These are phyloP conservation scores for Scutellaria baicalensis DNA, from an alignment of 257 asterid genomes.

Conservation along the genomic window DNA sequence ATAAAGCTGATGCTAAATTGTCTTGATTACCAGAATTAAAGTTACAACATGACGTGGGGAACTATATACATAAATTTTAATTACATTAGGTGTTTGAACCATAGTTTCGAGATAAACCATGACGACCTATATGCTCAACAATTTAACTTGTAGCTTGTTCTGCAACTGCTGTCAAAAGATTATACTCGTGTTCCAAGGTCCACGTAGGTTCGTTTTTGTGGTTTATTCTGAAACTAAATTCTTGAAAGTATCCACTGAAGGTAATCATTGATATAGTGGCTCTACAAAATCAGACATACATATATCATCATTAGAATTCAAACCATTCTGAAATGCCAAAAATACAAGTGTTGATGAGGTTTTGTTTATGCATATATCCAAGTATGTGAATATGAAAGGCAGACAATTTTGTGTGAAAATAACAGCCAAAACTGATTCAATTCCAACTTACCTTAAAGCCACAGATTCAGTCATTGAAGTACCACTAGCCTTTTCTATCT, in stretches of 20 bases:
- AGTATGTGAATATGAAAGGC: neutral
- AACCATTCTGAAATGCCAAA: neutral
- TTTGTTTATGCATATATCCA: neutral
- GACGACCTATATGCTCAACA: neutral
- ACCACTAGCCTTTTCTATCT: constrained; percentile 42
- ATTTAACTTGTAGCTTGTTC: constrained; percentile 17
- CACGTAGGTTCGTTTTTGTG: constrained; percentile 67
- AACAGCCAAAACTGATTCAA: neutral
- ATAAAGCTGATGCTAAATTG: too few species aligned
- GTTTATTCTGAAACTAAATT: constrained; percentile 52
- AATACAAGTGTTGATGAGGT: neutral
- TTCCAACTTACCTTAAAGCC: constrained; percentile 45
- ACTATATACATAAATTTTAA: neutral
- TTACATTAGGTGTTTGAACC: neutral
- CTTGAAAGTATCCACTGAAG: constrained; percentile 61
- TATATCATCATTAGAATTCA: constrained; percentile 4
- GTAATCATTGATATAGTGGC: constrained; percentile 66
- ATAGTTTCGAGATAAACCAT: neutral
- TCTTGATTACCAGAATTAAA: neutral
- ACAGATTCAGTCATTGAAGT: constrained; percentile 44
- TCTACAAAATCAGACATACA: constrained; percentile 34
- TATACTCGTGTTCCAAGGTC: constrained; percentile 69
- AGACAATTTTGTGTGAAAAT: neutral
- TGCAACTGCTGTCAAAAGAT: constrained; percentile 52
- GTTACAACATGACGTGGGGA: neutral